Conservation (phyloP, 78 protist genomes). For the Creolimax fragrantissima region DNA sequence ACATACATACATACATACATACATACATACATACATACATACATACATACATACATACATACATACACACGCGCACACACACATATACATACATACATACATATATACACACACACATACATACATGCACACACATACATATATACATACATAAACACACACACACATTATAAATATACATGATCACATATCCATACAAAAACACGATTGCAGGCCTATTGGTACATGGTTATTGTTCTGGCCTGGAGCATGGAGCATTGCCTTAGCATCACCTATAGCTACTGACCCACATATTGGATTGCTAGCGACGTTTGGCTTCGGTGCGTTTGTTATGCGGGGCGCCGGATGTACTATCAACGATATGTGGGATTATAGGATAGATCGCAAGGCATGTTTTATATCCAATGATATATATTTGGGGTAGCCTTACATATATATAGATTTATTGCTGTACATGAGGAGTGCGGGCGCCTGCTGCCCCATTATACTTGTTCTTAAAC, state of each 20-base stretch:
- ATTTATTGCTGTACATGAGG: too few relatives aligned
- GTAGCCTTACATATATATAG: too few relatives aligned
- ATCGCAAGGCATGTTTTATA: conserved; percentile 38
- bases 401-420: not conserved
- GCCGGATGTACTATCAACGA: conserved; percentile 89
- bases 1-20: not conserved
- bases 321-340: conserved; percentile 82
- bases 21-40: not conserved
- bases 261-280: not conserved
- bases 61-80: not conserved
- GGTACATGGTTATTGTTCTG: conserved; percentile 8
- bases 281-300: not conserved
- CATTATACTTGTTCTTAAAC: too few relatives aligned
- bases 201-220: not conserved
- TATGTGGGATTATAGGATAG: conserved; percentile 76
- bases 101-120: not conserved
- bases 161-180: not conserved
- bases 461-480: too few relatives aligned
- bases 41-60: not conserved
- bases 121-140: not conserved
- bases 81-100: not conserved
- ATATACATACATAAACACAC: not conserved
- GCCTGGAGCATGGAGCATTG: conserved; percentile 20
- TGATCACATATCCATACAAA: not conserved
- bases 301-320: conserved; percentile 42